Evolutionary conservation across 2,329 filamentous ascomycete species (phyloP).

Genomic region (Colletotrichum tamarilloi): DNA sequence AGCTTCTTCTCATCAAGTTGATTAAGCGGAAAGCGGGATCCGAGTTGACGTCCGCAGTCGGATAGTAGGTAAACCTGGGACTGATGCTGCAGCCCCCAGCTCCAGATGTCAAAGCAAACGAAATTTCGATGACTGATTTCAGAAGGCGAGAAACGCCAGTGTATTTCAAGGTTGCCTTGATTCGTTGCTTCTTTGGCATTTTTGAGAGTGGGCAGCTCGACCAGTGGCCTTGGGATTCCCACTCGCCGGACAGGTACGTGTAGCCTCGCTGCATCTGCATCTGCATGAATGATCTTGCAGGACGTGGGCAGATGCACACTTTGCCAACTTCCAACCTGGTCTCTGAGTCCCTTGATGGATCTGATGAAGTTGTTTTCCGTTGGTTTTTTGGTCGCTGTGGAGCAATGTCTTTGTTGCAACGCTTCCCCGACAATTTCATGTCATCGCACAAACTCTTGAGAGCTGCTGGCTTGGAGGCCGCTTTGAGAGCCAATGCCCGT

Average conservation of each 20-base stretch:
- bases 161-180: neutral
- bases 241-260: neutral
- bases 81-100: neutral
- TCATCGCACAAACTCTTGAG: neutral
- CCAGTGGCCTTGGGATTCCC: neutral
- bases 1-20: neutral
- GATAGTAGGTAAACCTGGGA: neutral
- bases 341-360: neutral
- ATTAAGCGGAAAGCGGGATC: neutral
- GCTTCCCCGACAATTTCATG: neutral
- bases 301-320: neutral
- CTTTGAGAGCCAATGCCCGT: neutral
- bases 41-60: neutral
- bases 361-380: neutral
- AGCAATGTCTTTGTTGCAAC: neutral
- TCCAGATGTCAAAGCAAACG: neutral
- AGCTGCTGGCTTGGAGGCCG: neutral
- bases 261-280: neutral
- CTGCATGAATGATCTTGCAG: neutral
- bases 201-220: neutral
- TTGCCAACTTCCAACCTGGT: fast-evolving
- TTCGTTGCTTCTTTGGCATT: neutral
- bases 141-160: neutral
- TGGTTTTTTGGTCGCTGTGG: fast-evolving
- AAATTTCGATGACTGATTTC: neutral